Evolutionary conservation across 108 stramenopile genomes (phyloP).

Genomic region (Cylindrotheca closterium): DNA sequence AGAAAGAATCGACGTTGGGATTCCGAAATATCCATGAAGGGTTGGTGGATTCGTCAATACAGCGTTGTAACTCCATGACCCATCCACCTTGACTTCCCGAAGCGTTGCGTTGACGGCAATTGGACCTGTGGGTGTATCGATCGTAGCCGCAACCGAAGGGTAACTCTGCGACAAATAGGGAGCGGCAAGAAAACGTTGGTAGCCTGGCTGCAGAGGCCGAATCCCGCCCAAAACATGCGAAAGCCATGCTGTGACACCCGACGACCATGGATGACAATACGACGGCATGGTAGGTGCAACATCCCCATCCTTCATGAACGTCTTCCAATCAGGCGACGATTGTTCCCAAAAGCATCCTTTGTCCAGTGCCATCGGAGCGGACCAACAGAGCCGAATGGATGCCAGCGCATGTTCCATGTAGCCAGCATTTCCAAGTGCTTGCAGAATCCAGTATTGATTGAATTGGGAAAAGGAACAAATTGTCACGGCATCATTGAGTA

Average conservation of each 20-base stretch:
- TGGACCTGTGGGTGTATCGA: conserved; percentile 26
- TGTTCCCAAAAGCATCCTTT: conserved; percentile 51
- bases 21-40: neutral
- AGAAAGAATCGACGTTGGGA: neutral
- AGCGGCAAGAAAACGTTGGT: conserved; percentile 14
- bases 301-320: conserved; percentile 33
- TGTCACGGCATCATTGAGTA: conserved; percentile 28
- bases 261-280: conserved; percentile 49
- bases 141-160: conserved; percentile 14
- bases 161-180: conserved; percentile 31
- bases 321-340: conserved; percentile 31
- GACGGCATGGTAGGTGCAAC: conserved; percentile 33
- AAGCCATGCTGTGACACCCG: conserved; percentile 46
- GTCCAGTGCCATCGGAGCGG: conserved; percentile 27
- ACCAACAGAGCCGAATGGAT: conserved; percentile 42
- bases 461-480: conserved; percentile 45
- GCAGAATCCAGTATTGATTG: conserved; percentile 50
- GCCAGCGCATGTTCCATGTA: conserved; percentile 39
- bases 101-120: conserved; percentile 29
- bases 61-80: neutral
- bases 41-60: neutral
- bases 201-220: conserved; percentile 28
- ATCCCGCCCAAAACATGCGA: conserved; percentile 29
- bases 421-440: conserved; percentile 29
- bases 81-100: neutral